A percentile compares a stretch with the other conserved stretches of the same genome.
phyloP scores from a whole-genome alignment of 345 rosid genomes.

The Brassica carinata region DNA sequence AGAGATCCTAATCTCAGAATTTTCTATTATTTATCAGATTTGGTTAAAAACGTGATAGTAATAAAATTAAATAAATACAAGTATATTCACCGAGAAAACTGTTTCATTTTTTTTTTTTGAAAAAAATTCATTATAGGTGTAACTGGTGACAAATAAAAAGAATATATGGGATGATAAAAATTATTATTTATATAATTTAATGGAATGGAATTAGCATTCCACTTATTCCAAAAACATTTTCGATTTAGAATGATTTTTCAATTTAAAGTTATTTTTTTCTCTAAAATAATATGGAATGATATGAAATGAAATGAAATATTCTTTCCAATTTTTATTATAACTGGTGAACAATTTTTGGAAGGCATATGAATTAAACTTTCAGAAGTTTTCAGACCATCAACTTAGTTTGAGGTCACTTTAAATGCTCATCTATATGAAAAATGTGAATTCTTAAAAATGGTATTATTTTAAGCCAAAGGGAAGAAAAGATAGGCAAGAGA shows the following conservation, averaged over 20 bases:
- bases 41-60: not conserved
- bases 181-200: no score
- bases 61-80: not conserved
- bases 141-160: no score
- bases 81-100: conserved; percentile 19
- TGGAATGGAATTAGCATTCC: no score
- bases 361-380: no score
- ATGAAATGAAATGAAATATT: no score
- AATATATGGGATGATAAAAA: no score
- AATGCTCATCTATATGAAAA: conserved; percentile 1
- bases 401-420: conserved; percentile 5
- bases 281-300: no score
- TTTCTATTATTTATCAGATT: not conserved
- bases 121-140: not conserved
- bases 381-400: not conserved
- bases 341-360: no score
- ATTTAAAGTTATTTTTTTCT: no score
- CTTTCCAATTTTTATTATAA: no score
- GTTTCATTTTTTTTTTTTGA: not conserved
- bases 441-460: not conserved
- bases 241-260: no score
- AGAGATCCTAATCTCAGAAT: not conserved
- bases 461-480: not conserved
- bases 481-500: conserved; percentile 1
- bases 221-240: no score